Conservation (phyloP, 1,284 basidiomycete species). For the Rhodotorula mucilaginosa region DNA sequence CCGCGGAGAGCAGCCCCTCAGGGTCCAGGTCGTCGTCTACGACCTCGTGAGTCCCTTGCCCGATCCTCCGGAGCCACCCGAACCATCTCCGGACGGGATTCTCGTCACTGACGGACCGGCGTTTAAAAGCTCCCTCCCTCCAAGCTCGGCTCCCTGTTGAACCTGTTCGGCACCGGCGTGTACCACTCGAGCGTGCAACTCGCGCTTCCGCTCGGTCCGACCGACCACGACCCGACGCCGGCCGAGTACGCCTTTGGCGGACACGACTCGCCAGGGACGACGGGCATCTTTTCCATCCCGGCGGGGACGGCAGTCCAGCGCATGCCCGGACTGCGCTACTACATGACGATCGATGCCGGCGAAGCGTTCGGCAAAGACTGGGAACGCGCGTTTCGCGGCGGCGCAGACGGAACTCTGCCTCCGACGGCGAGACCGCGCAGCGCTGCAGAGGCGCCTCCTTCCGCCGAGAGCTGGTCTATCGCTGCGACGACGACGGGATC, state of each 20-base stretch:
- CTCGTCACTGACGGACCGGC: not conserved
- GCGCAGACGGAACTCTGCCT: not conserved
- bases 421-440: not conserved
- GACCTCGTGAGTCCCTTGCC: slow-evolving; percentile 19
- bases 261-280: slow-evolving; percentile 14
- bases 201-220: slow-evolving; percentile 21
- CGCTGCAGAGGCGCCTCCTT: not conserved
- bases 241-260: slow-evolving; percentile 37
- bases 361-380: slow-evolving; percentile 11
- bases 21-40: slow-evolving; percentile 27
- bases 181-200: slow-evolving; percentile 35
- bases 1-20: slow-evolving; percentile 2
- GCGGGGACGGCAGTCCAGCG: slow-evolving; percentile 23
- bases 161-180: slow-evolving; percentile 26
- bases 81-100: not conserved
- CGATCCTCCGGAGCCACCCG: not conserved
- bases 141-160: slow-evolving; percentile 15
- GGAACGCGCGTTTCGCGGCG: not conserved
- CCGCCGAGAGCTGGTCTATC: not conserved
- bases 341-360: slow-evolving; percentile 21
- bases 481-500: too few species aligned
- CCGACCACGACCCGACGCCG: slow-evolving; percentile 15
- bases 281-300: slow-evolving; percentile 32
- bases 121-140: slow-evolving; percentile 23
- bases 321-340: slow-evolving; percentile 35